Percentiles rank a stretch among this genome's conserved stretches.
Evolutionary conservation across 352 stramenopile genomes (phyloP).

Genomic region (Phytopythium boreale): DNA sequence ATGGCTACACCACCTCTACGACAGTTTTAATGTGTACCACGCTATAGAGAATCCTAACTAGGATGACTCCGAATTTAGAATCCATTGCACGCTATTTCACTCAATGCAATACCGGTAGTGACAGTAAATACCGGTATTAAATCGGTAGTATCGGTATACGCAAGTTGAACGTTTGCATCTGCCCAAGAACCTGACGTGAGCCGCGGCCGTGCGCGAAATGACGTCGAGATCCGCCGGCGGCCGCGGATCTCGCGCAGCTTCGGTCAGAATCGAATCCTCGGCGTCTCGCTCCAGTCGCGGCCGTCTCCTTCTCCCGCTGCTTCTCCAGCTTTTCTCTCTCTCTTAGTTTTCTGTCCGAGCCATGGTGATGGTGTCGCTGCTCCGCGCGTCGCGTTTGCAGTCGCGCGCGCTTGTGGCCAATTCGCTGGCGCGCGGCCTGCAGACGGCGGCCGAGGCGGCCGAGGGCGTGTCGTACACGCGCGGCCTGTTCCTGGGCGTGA

Average conservation of each 20-base stretch:
- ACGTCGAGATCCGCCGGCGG: background rate
- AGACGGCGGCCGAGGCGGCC: conserved; percentile 67
- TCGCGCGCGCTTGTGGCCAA: conserved; percentile 13
- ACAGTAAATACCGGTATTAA: background rate
- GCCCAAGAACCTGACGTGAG: background rate
- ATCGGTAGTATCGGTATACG: too few species aligned
- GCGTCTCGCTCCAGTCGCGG: background rate
- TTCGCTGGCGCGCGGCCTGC: conserved; percentile 34
- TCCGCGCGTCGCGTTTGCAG: conserved; percentile 25
- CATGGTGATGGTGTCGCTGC: conserved; percentile 49
- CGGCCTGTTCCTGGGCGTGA: conserved; percentile 79
- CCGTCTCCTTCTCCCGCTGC: background rate
- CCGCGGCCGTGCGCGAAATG: background rate
- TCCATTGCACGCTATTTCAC: too few species aligned
- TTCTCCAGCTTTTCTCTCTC: background rate
- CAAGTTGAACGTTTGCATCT: background rate
- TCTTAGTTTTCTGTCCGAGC: conserved; percentile 1
- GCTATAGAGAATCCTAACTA: too few species aligned
- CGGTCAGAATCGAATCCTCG: conserved; percentile 3
- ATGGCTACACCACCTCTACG: background rate
- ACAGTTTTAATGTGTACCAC: too few species aligned
- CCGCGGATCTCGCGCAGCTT: background rate
- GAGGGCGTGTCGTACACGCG: conserved; percentile 76
- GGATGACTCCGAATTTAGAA: too few species aligned
- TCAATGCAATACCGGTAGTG: too few species aligned